Conservation (phyloP, 257 asterid species). For the Plantago ovata region DNA sequence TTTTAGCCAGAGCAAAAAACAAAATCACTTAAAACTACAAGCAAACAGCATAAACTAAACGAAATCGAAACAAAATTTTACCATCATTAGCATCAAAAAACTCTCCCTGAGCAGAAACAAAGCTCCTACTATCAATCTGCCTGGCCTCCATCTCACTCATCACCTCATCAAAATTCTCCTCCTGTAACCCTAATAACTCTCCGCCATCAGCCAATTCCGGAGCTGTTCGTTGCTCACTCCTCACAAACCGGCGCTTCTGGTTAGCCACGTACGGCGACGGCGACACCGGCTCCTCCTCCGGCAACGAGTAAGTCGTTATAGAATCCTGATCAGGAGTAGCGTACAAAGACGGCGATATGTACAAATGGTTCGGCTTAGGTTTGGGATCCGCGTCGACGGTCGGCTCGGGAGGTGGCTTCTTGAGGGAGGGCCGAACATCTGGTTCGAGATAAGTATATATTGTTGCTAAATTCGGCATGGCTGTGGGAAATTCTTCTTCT, state of each 20-base stretch:
- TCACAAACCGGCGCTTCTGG: conserved; percentile 66
- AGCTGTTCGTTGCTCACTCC: conserved; percentile 21
- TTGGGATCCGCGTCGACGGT: background rate
- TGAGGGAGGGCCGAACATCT: conserved; percentile 37
- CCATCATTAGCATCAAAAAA: conserved; percentile 88
- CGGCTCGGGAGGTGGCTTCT: conserved; percentile 19
- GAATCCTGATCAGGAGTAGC: conserved; percentile 76
- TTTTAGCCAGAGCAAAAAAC: background rate
- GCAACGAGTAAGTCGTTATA: conserved; percentile 39
- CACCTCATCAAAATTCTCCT: conserved; percentile 28
- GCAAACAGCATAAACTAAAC: background rate
- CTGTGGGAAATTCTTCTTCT: background rate
- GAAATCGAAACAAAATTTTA: conserved; percentile 12
- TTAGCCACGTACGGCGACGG: conserved; percentile 83
- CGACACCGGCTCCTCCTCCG: conserved; percentile 33
- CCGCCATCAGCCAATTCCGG: conserved; percentile 1
- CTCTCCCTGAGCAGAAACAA: conserved; percentile 55
- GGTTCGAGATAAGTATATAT: conserved; percentile 58
- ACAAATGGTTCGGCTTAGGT: conserved; percentile 46
- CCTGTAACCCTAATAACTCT: conserved; percentile 11
- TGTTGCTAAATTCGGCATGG: conserved; percentile 58
- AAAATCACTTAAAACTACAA: too few relatives aligned
- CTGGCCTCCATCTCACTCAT: conserved; percentile 32
- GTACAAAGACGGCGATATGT: conserved; percentile 69
- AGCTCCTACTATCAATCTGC: conserved; percentile 53